phyloP scores from a whole-genome alignment of 2,329 filamentous ascomycete genomes.

The Stemphylium lycopersici region DNA sequence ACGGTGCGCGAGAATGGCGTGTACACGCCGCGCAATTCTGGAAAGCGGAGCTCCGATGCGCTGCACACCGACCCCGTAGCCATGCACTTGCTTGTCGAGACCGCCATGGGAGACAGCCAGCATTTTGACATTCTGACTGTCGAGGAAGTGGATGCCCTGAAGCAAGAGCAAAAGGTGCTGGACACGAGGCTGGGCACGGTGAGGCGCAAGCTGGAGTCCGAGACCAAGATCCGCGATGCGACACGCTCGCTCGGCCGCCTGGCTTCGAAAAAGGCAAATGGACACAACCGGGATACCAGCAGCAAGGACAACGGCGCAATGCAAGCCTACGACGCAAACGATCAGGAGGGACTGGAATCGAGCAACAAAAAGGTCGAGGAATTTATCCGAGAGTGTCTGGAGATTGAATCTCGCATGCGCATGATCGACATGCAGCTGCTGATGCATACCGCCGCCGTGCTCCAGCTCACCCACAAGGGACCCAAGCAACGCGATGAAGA shows the following conservation, averaged over 20 bases:
- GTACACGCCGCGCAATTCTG: conserved; percentile 37
- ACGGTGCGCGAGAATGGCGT: conserved; percentile 33
- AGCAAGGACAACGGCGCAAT: conserved; percentile 52
- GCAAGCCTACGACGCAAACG: conserved; percentile 50
- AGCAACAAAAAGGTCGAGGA: conserved; percentile 86
- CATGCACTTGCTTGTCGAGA: conserved; percentile 91
- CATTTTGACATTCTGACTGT: conserved; percentile 84
- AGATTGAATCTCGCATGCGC: conserved; percentile 75
- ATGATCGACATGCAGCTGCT: conserved; percentile 78
- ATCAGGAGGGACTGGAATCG: conserved; percentile 74
- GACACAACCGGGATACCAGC: conserved; percentile 59
- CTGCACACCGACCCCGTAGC: conserved; percentile 67
- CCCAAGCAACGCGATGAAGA: conserved; percentile 64
- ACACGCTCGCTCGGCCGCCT: conserved; percentile 84
- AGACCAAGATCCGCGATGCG: conserved; percentile 93
- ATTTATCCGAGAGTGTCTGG: conserved; percentile 78
- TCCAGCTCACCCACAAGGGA: conserved; percentile 86
- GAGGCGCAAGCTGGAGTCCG: conserved; percentile 81
- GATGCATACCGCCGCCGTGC: conserved; percentile 88
- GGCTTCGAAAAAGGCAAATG: conserved; percentile 64
- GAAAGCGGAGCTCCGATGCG: conserved; percentile 39
- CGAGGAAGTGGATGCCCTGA: conserved; percentile 88
- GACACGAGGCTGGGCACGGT: conserved; percentile 80
- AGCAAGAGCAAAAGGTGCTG: conserved; percentile 80
- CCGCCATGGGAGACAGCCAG: conserved; percentile 86